Conservation (phyloP, 768 basidiomycete species). For the Tricholoma hemisulphureum region DNA sequence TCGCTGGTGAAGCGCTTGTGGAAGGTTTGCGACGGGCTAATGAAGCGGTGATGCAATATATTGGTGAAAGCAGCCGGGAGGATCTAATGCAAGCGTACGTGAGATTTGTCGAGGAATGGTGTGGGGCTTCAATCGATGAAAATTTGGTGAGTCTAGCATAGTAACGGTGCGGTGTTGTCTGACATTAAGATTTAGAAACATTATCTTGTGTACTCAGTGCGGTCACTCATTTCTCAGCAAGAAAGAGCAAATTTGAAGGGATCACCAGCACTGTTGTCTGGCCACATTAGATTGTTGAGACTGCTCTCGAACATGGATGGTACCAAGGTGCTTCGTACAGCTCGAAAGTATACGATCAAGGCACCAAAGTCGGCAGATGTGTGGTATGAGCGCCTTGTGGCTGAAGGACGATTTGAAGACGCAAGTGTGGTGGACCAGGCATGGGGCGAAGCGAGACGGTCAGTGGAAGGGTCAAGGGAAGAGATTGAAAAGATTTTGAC, state of each 20-base stretch:
- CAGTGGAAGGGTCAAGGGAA: constrained; percentile 29
- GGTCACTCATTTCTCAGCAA: constrained; percentile 28
- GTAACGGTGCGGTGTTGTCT: constrained; percentile 1
- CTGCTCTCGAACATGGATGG: constrained; percentile 6
- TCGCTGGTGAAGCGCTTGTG: constrained; percentile 35
- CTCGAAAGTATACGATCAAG: constrained; percentile 46
- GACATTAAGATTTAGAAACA: constrained; percentile 47
- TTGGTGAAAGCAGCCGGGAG: constrained; percentile 21
- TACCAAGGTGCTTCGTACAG: constrained; percentile 38
- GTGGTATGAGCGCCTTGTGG: constrained; percentile 53
- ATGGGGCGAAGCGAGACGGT: constrained; percentile 46
- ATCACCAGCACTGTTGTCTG: constrained; percentile 31
- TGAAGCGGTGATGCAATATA: constrained; percentile 34
- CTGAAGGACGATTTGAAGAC: constrained; percentile 32
- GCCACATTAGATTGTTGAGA: constrained; percentile 31
- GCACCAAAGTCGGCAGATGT: constrained; percentile 39
- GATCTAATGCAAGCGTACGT: constrained; percentile 39
- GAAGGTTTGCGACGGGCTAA: constrained; percentile 39
- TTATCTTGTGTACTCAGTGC: constrained; percentile 52
- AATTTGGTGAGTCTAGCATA: constrained; percentile 40
- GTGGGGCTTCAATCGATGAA: constrained; percentile 42
- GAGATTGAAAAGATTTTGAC: constrained; percentile 47
- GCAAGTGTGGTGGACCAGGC: constrained; percentile 27
- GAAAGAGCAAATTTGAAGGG: constrained; percentile 13
- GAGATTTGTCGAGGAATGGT: constrained; percentile 56